These are phyloP conservation scores for Candida lessepsii DNA, from an alignment of 805 yeast species.

Conservation along the genomic window DNA sequence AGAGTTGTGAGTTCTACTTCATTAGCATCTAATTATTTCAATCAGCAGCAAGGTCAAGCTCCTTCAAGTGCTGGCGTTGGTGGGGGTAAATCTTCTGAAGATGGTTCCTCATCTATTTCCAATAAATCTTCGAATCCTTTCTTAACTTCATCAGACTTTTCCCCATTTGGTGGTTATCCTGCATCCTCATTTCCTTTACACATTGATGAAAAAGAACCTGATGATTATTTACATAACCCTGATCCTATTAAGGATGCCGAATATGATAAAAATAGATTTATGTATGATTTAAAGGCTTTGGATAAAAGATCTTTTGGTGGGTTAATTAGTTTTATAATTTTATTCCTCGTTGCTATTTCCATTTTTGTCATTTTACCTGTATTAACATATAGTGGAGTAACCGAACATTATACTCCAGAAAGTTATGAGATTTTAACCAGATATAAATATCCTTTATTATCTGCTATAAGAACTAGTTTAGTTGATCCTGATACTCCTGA, in stretches of 20 bases:
- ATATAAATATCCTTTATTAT: slow-evolving; percentile 35
- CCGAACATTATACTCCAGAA: slow-evolving; percentile 27
- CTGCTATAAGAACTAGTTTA: slow-evolving; percentile 35
- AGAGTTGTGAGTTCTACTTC: slow-evolving; percentile 54
- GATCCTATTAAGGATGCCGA: slow-evolving; percentile 92
- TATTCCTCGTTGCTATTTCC: slow-evolving; percentile 61
- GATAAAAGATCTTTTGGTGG: slow-evolving; percentile 64
- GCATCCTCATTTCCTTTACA: slow-evolving; percentile 87
- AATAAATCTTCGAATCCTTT: slow-evolving; percentile 27
- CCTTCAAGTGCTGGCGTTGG: slow-evolving; percentile 9
- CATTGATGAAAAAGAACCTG: slow-evolving; percentile 91
- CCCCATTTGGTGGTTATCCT: slow-evolving; percentile 97
- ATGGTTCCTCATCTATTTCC: slow-evolving; percentile 22
- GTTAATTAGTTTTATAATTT: slow-evolving; percentile 53
- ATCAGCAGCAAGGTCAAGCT: slow-evolving; percentile 9
- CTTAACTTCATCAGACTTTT: slow-evolving; percentile 57
- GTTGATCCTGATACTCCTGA: slow-evolving; percentile 44
- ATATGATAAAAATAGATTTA: slow-evolving; percentile 68
- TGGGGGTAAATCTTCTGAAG: slow-evolving; percentile 17
- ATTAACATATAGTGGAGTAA: slow-evolving; percentile 74
- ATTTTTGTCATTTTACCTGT: slow-evolving; percentile 81
- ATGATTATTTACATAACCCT: slow-evolving; percentile 93
- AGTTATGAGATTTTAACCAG: slow-evolving; percentile 48
- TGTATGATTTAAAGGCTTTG: slow-evolving; percentile 62
- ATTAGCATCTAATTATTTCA: slow-evolving; percentile 21